Percentiles rank a stretch among this genome's conserved stretches.
These are phyloP conservation scores for Tricladium varicosporioides DNA, from an alignment of 2,329 filamentous ascomycete species.

Conservation along the genomic window DNA sequence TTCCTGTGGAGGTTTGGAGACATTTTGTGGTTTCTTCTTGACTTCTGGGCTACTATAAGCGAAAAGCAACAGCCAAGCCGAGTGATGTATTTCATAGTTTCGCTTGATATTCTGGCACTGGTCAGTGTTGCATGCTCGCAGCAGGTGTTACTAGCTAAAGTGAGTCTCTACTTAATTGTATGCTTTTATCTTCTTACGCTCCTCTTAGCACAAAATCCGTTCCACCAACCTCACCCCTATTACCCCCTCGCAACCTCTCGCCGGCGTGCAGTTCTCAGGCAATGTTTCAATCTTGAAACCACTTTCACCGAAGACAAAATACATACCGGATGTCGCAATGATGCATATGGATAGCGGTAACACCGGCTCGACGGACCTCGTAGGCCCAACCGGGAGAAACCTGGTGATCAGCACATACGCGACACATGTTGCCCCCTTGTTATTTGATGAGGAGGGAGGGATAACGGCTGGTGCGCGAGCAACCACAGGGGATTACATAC, in stretches of 20 bases:
- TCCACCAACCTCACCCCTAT: no score
- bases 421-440: neutral
- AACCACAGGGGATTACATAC: neutral
- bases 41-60: no score
- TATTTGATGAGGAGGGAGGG: neutral
- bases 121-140: no score
- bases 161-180: no score
- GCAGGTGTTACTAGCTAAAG: no score
- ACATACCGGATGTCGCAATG: conserved; percentile 2
- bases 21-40: no score
- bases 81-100: no score
- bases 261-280: neutral
- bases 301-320: conserved; percentile 1
- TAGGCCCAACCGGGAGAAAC: conserved; percentile 1
- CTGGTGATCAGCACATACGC: neutral
- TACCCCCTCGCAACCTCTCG: neutral
- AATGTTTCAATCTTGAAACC: neutral
- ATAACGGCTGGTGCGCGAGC: neutral
- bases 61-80: no score
- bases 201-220: no score
- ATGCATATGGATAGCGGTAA: conserved; percentile 1
- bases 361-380: neutral
- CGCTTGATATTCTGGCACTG: no score
- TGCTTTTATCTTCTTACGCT: no score
- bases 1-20: no score